A percentile compares a stretch with the other conserved stretches of the same genome.
Evolutionary conservation across 2,329 filamentous ascomycete genomes (phyloP).

Genomic region (Furcasterigmium sp.): DNA sequence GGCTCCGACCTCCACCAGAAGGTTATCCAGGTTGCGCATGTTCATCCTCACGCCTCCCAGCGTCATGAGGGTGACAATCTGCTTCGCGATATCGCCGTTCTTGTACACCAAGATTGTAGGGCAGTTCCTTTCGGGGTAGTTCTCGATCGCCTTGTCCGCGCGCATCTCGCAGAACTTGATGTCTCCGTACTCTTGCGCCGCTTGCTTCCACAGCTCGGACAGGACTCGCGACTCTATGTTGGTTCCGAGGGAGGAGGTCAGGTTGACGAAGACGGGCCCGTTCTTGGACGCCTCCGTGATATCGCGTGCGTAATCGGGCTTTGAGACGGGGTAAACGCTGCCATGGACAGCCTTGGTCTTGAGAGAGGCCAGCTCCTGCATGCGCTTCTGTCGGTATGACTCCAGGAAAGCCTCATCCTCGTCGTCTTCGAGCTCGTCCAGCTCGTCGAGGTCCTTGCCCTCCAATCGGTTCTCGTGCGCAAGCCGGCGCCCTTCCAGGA

Average conservation of each 20-base stretch:
- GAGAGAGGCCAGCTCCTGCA: conserved; percentile 73
- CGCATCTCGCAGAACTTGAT: conserved; percentile 97
- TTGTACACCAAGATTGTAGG: conserved; percentile 91
- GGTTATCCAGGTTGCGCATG: conserved; percentile 70
- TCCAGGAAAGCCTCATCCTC: conserved; percentile 93
- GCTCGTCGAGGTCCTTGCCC: conserved; percentile 89
- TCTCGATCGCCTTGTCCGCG: conserved; percentile 89
- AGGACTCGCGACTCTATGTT: conserved; percentile 84
- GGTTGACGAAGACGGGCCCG: conserved; percentile 66
- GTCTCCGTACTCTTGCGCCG: conserved; percentile 82
- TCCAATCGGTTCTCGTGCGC: conserved; percentile 91
- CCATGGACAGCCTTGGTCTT: conserved; percentile 77
- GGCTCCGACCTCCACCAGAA: conserved; percentile 79
- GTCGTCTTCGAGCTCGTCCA: conserved; percentile 89
- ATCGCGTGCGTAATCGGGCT: conserved; percentile 86
- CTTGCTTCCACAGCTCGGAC: conserved; percentile 78
- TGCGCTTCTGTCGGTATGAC: conserved; percentile 79
- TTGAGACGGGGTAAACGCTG: conserved; percentile 87
- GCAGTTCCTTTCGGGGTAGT: conserved; percentile 91
- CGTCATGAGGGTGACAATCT: conserved; percentile 83
- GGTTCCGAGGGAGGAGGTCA: conserved; percentile 71
- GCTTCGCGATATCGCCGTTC: conserved; percentile 86
- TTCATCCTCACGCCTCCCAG: conserved; percentile 67
- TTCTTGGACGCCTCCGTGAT: conserved; percentile 85
- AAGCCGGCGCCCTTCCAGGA: conserved; percentile 73